Percentiles rank a stretch among this genome's conserved stretches.
These are phyloP conservation scores for Aphanomyces cochlioides DNA, from an alignment of 352 stramenopile genomes.

Conservation along the genomic window DNA sequence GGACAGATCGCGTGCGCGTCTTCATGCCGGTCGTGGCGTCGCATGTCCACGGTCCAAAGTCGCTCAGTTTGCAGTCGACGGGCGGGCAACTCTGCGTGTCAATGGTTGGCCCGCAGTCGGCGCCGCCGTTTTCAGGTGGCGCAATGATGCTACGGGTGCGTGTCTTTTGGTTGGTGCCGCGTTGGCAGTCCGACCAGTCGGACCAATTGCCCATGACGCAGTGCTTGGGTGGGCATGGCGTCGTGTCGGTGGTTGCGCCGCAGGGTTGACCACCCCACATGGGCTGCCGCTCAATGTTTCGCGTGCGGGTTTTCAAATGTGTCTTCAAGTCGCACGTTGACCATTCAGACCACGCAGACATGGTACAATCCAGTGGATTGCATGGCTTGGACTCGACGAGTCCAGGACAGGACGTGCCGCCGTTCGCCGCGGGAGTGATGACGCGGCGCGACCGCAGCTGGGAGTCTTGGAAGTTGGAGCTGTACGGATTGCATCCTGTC, in stretches of 20 bases:
- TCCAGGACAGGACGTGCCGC: not conserved
- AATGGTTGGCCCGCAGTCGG: constrained; percentile 35
- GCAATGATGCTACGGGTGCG: constrained; percentile 35
- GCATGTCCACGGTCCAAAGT: constrained; percentile 50
- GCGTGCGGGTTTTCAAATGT: constrained; percentile 40
- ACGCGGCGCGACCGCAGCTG: constrained; percentile 37
- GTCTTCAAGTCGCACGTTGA: constrained; percentile 42
- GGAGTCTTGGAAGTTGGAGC: constrained; percentile 33
- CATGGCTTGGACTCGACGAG: constrained; percentile 33
- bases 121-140: constrained; percentile 39
- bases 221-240: constrained; percentile 36
- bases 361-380: constrained; percentile 39
- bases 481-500: constrained; percentile 43
- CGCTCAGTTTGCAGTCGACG: constrained; percentile 44
- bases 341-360: constrained; percentile 42
- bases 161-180: constrained; percentile 36
- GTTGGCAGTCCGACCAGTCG: constrained; percentile 48
- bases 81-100: constrained; percentile 40
- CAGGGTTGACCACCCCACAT: constrained; percentile 39
- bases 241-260: constrained; percentile 37
- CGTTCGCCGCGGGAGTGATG: not conserved
- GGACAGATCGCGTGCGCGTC: constrained; percentile 40
- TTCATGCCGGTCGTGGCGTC: constrained; percentile 42
- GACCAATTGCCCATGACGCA: constrained; percentile 50
- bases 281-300: constrained; percentile 39